Evolutionary conservation across 176 grass and related monocot species (phyloP), one percentile per base, ranked within the genome.

Genomic region (Saccharum spontaneum): DNA sequence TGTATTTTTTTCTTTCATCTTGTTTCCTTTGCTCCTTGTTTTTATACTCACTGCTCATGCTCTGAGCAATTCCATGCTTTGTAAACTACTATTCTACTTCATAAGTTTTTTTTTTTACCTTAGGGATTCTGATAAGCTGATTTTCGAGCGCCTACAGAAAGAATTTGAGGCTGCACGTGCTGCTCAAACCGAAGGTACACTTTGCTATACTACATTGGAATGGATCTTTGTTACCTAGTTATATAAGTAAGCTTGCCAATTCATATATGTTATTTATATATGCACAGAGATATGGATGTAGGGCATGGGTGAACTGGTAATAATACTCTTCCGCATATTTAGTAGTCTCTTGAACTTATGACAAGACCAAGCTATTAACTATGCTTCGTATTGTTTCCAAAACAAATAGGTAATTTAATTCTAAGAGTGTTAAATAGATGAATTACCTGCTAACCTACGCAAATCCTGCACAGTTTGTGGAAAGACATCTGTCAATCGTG

Each of bases 111-210:
- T 28, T 26, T 81, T 80, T 79, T 24, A 36, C 52, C 83, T 77
- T 31, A 98, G 96, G 93, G 96, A 98, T 77, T 98, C 93, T 61
- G 91, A 98, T 93, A 95, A 98, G 87, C 55, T 90, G 46, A 83
- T 98, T 83, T 98, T 90, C 90, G 96, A 95, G 80, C 91, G 96
- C 86, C 87, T 95, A 77, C 91, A 95, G 73, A 98, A 81, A 87
- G 93, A 98, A 89, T 98, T 95, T 86, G 91, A 90, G 60, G 85
- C 87, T 86, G 91, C 93, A 64, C 91, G 82, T 84, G 30, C 82
- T 87, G 89, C 96, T 59, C 87, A 98, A 91, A 82, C 87, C 12
- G 89, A 98, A 89, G 93, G 96, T 98, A 80, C 41, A 68, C 43
- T 43, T 83, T 65, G 48, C 64, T 15, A 44, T 33, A 68, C 6